Percentiles rank a stretch among this genome's conserved stretches.
Evolutionary conservation across 805 yeast genomes (phyloP).

Genomic region (Teunomyces panamensis): DNA sequence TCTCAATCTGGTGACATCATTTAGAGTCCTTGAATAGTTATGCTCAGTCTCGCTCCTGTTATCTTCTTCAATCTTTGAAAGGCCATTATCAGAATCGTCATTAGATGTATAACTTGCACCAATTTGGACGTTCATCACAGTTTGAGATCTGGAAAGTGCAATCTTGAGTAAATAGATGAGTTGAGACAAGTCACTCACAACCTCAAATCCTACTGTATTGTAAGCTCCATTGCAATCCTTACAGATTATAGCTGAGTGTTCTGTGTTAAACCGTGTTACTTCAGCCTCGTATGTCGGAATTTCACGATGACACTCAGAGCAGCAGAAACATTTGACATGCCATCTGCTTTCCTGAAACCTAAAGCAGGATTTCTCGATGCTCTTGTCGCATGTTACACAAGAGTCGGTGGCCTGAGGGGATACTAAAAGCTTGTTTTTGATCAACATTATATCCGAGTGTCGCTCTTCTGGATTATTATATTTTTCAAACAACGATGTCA

Average conservation of each 20-base stretch:
- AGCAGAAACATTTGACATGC: constrained; percentile 75
- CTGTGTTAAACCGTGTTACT: constrained; percentile 46
- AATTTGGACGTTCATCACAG: constrained; percentile 45
- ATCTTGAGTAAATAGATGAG: constrained; percentile 74
- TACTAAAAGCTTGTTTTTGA: constrained; percentile 37
- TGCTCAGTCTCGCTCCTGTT: constrained; percentile 28
- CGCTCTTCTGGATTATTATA: constrained; percentile 10
- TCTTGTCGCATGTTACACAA: constrained; percentile 66
- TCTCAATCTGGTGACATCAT: constrained; percentile 72
- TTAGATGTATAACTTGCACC: background rate
- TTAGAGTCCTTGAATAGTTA: constrained; percentile 65
- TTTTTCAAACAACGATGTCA: constrained; percentile 26
- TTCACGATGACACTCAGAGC: constrained; percentile 53
- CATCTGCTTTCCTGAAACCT: constrained; percentile 63
- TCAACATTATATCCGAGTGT: constrained; percentile 7
- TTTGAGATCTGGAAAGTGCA: constrained; percentile 72
- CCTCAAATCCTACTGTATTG: constrained; percentile 52
- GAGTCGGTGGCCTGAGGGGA: constrained; percentile 68
- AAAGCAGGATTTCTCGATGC: constrained; percentile 83
- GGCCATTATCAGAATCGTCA: background rate
- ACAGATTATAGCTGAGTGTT: constrained; percentile 47
- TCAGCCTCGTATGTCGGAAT: constrained; percentile 29
- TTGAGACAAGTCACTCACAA: constrained; percentile 70
- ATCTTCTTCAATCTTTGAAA: constrained; percentile 4
- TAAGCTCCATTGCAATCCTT: constrained; percentile 52